Base-by-base conservation (phyloP, 331 rosid species). In the Phaseolus coccineus region DNA sequence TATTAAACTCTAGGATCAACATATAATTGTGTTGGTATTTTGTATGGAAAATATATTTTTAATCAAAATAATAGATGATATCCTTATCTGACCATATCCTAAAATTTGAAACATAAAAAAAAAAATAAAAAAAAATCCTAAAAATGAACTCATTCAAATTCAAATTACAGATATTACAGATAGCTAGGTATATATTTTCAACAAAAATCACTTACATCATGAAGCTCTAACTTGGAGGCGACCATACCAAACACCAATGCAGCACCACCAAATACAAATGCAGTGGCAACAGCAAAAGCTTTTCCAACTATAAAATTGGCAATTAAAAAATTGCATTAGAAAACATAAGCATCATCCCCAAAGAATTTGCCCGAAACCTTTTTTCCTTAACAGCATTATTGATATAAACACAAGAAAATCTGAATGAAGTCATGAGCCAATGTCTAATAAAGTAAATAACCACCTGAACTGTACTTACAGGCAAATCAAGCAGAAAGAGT, bases 251-350 rank as follows among this genome's bases (percentile, higher is more conserved):
- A 76, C 51, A 91, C 74, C 61, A 95, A 69, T 76, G 97, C 77
- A 84, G 88, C 84, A 68, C 97, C 90, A 61, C 98, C 98, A 77
- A 92, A 92, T 28, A 91, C 85, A 66, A 91, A 2, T 78, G 94
- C 88, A 56, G 97, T 91, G 61, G 97, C 97, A 77, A 80, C 61
- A 57, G 90, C 93, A 69, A 92, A 95, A 33, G 97, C 97, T 88
- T 85, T 87, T 33, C 96, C 97, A 83, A 95, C 99, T 95, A 68
- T 68, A 82, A 74, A 78, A 78, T 64, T 77, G 37, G 71, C 71
- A 77, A 31, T 13, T 84, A 44, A 69, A 39, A 6, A 52, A 2
- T 39, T 16, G 15, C 77, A 77, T 81, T 50, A 81, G 77, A 42
- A 73, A 82, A 75, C 39, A 39, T 13, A 10, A 30, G 19, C 53